These are phyloP conservation scores for Tolypocladium tundrense DNA, from an alignment of 2,329 filamentous ascomycete genomes.

Conservation along the genomic window DNA sequence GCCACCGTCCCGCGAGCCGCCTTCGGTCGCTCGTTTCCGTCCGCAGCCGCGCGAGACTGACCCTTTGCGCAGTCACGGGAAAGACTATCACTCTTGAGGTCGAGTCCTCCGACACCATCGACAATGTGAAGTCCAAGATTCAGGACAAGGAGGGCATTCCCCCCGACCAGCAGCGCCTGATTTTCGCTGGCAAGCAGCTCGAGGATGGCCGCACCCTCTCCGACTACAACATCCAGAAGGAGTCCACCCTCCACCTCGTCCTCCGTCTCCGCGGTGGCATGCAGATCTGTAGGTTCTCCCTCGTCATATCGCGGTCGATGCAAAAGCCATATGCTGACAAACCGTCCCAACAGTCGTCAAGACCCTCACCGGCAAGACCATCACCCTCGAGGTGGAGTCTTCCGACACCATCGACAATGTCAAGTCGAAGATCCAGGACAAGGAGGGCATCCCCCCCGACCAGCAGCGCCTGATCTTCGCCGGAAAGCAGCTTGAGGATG, in stretches of 20 bases:
- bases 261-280: slow-evolving; percentile 59
- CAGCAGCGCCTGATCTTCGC: slow-evolving; percentile 95
- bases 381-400: slow-evolving; percentile 82
- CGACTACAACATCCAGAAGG: slow-evolving; percentile 50
- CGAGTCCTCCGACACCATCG: slow-evolving; percentile 84
- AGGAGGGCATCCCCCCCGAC: slow-evolving; percentile 94
- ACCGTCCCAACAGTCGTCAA: slow-evolving; percentile 47
- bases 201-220: slow-evolving; percentile 66
- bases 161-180: slow-evolving; percentile 89
- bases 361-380: slow-evolving; percentile 87
- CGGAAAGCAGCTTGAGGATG: slow-evolving; percentile 94
- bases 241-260: slow-evolving; percentile 63
- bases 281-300: slow-evolving; percentile 50
- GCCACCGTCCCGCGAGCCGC: slow-evolving; percentile 2
- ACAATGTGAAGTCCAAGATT: slow-evolving; percentile 97
- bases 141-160: slow-evolving; percentile 98
- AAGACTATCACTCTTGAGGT: slow-evolving; percentile 47
- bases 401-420: slow-evolving; percentile 93
- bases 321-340: background rate
- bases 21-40: background rate
- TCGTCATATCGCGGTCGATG: background rate
- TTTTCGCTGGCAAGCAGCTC: slow-evolving; percentile 94
- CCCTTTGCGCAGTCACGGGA: slow-evolving; percentile 4
- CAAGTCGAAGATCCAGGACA: slow-evolving; percentile 96
- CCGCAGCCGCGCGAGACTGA: background rate